Conservation (phyloP, 192 early-diverging fungal species). For the Lunasporangiospora selenospora region DNA sequence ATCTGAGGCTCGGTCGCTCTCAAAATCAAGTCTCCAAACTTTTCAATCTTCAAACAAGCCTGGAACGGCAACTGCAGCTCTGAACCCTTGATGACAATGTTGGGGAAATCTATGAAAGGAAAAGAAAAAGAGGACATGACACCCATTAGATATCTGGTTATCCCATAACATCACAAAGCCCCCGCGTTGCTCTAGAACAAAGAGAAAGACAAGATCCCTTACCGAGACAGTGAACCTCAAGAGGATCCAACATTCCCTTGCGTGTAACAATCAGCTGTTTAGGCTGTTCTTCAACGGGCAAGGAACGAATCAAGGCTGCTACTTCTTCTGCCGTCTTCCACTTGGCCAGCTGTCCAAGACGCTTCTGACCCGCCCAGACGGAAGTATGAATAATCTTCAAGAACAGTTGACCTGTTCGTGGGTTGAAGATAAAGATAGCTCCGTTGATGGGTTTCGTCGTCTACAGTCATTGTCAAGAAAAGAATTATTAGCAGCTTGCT, state of each 20-base stretch:
- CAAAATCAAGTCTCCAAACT: slow-evolving; percentile 98
- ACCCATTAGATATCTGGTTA: no score
- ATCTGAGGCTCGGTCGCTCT: slow-evolving; percentile 99
- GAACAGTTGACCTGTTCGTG: slow-evolving; percentile 97
- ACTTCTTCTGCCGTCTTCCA: slow-evolving; percentile 99
- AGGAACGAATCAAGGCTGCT: slow-evolving; percentile 96
- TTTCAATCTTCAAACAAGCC: slow-evolving; percentile 97
- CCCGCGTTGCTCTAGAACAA: background rate
- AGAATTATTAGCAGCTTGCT: background rate
- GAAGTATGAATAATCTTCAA: slow-evolving; percentile 99
- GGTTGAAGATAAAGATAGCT: slow-evolving; percentile 99
- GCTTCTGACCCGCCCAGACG: slow-evolving; percentile 99
- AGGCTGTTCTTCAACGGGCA: slow-evolving; percentile 99
- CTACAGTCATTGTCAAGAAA: slow-evolving; percentile 12
- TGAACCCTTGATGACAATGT: slow-evolving; percentile 98
- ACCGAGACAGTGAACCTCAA: slow-evolving; percentile 86
- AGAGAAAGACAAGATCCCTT: slow-evolving; percentile 3
- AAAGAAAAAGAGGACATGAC: background rate
- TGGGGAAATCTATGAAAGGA: slow-evolving; percentile 89
- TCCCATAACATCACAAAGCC: no score
- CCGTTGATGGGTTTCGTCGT: slow-evolving; percentile 99
- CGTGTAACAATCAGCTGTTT: slow-evolving; percentile 99
- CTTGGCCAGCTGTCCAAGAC: slow-evolving; percentile 98
- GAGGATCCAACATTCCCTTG: slow-evolving; percentile 99
- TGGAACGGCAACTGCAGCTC: slow-evolving; percentile 99